Base-by-base conservation (phyloP, 495 filamentous ascomycete species). In the Neurospora sp. region DNA sequence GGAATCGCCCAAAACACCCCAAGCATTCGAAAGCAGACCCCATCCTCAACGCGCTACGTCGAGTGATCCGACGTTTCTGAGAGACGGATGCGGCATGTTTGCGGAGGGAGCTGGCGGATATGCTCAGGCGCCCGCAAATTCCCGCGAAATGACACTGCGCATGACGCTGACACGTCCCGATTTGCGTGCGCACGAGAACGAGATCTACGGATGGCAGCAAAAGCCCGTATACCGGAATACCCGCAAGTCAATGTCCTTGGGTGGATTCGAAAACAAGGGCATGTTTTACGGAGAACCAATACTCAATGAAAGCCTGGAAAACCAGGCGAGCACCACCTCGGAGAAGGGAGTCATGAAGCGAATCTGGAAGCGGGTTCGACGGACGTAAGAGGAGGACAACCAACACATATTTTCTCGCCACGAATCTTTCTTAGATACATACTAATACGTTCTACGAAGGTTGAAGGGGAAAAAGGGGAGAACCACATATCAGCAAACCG, bases 111-210 rank as follows among this genome's bases (percentile, higher is more conserved):
- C 54, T 34, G 74, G 74, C 5, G 73, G 77, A 62, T 89, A 88
- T 77, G 82, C 85, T n/a, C 89, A 90, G 72, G 83, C 83, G 11
- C 82, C 86, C 40, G 84, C 86, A 36, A 87, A 86, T 66, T 90
- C 87, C 45, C 89, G 94, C 21, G 94, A 97, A 81, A 97, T 97
- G 95, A 97, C 94, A 17, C 82, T 98, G 59, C 92, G 93, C 40
- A 96, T 98, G 93, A 97, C 95, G 7, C 87, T 97, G 70, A 98
- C 95, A 28, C 87, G 93, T 69, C 94, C 94, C 0, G 95, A 97
- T 78, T 86, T 97, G 71, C 89, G 93, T 54, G 89, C 88, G 2
- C 84, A 89, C 72, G 92, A 91, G 78, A 88, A 87, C 36, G 85
- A 87, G 76, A 83, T 88, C 40, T 92, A 88, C 74, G 85, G 90